A percentile compares a stretch with the other conserved stretches of the same genome.
These are phyloP conservation scores for Arachis stenosperma DNA, from an alignment of 306 rosid genomes.

Conservation along the genomic window DNA sequence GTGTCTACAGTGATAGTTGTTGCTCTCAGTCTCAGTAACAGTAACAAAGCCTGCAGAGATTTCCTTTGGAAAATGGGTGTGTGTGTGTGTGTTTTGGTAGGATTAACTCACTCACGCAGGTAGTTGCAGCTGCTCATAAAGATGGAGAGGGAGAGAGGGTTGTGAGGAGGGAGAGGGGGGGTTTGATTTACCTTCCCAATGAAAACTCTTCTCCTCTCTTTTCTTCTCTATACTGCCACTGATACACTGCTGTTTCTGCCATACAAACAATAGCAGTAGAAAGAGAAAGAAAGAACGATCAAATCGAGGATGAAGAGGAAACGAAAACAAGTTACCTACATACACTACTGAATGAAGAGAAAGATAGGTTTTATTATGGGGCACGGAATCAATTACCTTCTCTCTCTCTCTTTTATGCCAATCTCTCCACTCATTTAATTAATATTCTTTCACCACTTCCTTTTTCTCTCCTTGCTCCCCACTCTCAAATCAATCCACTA, in stretches of 20 bases:
- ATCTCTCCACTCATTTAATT: conserved; percentile 59
- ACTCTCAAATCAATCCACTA: background rate
- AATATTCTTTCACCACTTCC: conserved; percentile 51
- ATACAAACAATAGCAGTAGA: conserved; percentile 36
- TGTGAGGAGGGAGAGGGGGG: conserved; percentile 33
- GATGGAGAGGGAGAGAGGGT: background rate
- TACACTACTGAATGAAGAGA: conserved; percentile 32
- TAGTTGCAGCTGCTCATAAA: too few relatives aligned
- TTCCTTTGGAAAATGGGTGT: conserved; percentile 48
- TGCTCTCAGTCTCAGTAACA: background rate
- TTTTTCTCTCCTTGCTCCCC: conserved; percentile 41
- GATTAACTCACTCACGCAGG: conserved; percentile 32
- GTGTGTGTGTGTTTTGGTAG: conserved; percentile 29
- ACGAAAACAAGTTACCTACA: conserved; percentile 51
- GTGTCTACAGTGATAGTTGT: conserved; percentile 28
- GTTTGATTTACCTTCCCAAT: conserved; percentile 88
- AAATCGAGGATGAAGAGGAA: conserved; percentile 71
- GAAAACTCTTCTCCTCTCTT: conserved; percentile 77
- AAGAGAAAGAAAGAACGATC: conserved; percentile 54
- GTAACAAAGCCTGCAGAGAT: conserved; percentile 49
- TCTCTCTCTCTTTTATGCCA: conserved; percentile 47
- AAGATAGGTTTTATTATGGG: conserved; percentile 32
- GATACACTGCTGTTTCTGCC: conserved; percentile 78
- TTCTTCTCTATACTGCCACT: conserved; percentile 73
- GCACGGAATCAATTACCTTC: conserved; percentile 51